phyloP scores from a whole-genome alignment of 306 rosid species.

The Quercus dentata region DNA sequence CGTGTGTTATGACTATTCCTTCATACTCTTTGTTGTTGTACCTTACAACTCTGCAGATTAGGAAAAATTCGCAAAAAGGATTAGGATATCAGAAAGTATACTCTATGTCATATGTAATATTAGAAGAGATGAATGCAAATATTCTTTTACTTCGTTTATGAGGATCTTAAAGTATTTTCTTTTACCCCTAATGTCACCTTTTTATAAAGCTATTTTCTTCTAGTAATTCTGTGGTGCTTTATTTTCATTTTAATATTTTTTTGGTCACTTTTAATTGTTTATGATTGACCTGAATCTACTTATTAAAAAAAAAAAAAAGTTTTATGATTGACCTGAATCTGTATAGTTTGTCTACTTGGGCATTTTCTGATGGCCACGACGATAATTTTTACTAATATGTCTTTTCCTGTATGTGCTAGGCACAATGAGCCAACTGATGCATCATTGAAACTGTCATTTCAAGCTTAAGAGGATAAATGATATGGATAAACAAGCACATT shows the following conservation, averaged over 20 bases:
- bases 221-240: neutral
- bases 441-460: slow-evolving; percentile 39
- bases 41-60: neutral
- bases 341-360: neutral
- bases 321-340: too few relatives aligned
- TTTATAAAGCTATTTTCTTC: neutral
- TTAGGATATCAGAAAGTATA: neutral
- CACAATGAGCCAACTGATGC: slow-evolving; percentile 25
- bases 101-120: neutral
- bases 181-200: neutral
- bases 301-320: too few relatives aligned
- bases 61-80: neutral
- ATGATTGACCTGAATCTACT: too few relatives aligned
- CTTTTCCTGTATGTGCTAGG: neutral
- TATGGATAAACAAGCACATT: slow-evolving; percentile 58
- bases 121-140: neutral
- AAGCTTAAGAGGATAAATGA: slow-evolving; percentile 31
- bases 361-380: neutral
- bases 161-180: neutral
- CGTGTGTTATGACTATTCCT: neutral
- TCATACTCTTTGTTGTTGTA: neutral
- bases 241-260: neutral
- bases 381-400: neutral
- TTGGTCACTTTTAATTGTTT: neutral
- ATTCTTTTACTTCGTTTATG: neutral